Conservation (phyloP, 2,329 filamentous ascomycete genomes). For the Nemania sp. region DNA sequence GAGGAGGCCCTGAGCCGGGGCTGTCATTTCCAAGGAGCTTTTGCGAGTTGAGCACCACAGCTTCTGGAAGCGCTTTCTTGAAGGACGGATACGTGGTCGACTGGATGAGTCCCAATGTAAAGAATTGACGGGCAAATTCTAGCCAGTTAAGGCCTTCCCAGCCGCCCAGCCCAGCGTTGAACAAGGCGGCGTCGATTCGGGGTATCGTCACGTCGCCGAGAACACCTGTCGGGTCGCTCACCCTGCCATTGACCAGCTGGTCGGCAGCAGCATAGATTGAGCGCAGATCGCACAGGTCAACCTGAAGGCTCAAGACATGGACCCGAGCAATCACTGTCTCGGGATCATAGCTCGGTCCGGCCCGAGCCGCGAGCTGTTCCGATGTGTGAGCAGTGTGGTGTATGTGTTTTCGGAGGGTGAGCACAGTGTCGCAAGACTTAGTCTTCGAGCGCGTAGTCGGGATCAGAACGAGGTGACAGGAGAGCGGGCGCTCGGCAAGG, state of each 20-base stretch:
- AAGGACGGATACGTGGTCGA: slow-evolving; percentile 76
- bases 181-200: slow-evolving; percentile 76
- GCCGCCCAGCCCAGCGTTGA: slow-evolving; percentile 87
- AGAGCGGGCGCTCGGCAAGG: slow-evolving; percentile 66
- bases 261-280: slow-evolving; percentile 55
- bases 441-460: slow-evolving; percentile 76
- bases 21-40: slow-evolving; percentile 34
- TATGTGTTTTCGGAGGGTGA: slow-evolving; percentile 65
- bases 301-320: slow-evolving; percentile 60
- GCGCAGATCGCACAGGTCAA: slow-evolving; percentile 63
- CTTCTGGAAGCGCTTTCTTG: slow-evolving; percentile 64
- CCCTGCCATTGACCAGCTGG: slow-evolving; percentile 47
- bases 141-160: slow-evolving; percentile 80
- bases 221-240: slow-evolving; percentile 49
- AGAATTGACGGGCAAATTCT: slow-evolving; percentile 54
- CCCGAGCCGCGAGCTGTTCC: slow-evolving; percentile 43
- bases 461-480: slow-evolving; percentile 75
- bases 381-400: slow-evolving; percentile 50
- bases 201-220: slow-evolving; percentile 57
- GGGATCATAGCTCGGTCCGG: slow-evolving; percentile 45
- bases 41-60: slow-evolving; percentile 47
- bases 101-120: slow-evolving; percentile 65
- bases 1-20: slow-evolving; percentile 45
- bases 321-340: slow-evolving; percentile 53
- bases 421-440: slow-evolving; percentile 76